A percentile compares a stretch with the other conserved stretches of the same genome.
Conservation (phyloP, 768 basidiomycete species). For the Xerocomellus chrysenteron region DNA sequence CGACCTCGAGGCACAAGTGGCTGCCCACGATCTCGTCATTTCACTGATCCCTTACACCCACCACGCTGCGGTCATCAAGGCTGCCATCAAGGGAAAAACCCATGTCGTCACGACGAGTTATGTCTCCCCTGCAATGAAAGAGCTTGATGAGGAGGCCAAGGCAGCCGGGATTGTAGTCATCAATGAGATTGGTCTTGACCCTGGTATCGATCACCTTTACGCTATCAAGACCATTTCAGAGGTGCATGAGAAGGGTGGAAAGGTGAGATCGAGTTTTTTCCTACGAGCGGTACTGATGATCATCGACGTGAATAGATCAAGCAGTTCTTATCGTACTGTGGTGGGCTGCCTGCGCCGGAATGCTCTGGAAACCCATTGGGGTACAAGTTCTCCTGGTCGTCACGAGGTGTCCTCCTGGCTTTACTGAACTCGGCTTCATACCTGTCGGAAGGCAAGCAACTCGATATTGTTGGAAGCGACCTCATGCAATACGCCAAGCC, state of each 20-base stretch:
- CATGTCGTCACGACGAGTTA: constrained; percentile 97
- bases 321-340: constrained; percentile 92
- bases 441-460: constrained; percentile 61
- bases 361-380: constrained; percentile 93
- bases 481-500: constrained; percentile 91
- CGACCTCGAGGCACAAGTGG: constrained; percentile 78
- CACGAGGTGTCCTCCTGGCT: constrained; percentile 92
- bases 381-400: constrained; percentile 99
- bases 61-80: constrained; percentile 88
- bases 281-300: neutral
- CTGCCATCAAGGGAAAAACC: constrained; percentile 78
- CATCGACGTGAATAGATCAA: constrained; percentile 57
- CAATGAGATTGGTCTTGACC: constrained; percentile 98
- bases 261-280: constrained; percentile 47
- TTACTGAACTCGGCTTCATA: constrained; percentile 88
- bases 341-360: constrained; percentile 91
- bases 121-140: constrained; percentile 88
- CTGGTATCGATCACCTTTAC: constrained; percentile 92
- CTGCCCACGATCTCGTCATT: constrained; percentile 89
- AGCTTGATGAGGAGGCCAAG: constrained; percentile 75
- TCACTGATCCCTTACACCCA: constrained; percentile 94
- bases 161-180: constrained; percentile 90
- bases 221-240: constrained; percentile 93
- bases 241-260: constrained; percentile 92
- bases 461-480: constrained; percentile 71